Conservation (phyloP, 352 stramenopile species). For the Thalassiosira pacifica region DNA sequence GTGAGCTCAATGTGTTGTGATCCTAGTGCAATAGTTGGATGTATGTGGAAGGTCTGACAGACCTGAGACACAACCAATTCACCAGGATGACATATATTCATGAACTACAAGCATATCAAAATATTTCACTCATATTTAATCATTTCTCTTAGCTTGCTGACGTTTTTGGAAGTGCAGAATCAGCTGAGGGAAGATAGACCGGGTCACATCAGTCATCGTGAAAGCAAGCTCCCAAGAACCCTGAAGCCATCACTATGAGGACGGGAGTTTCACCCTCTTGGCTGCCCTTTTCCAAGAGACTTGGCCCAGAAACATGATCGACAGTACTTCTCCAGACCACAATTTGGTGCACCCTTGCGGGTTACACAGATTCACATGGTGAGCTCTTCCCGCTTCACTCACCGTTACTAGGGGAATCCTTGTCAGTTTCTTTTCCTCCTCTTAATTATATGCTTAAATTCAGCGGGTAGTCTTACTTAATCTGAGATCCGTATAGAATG, state of each 20-base stretch:
- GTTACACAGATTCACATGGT: constrained; percentile 84
- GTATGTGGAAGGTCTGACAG: constrained; percentile 6
- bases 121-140: constrained; percentile 13
- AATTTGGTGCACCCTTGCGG: constrained; percentile 68
- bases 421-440: constrained; percentile 90
- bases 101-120: constrained; percentile 12
- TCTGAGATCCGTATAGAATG: constrained; percentile 67
- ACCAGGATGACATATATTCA: constrained; percentile 11
- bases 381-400: constrained; percentile 89
- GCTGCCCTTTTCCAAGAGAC: constrained; percentile 85
- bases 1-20: constrained; percentile 9
- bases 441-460: constrained; percentile 88
- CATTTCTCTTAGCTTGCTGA: constrained; percentile 1
- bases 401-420: constrained; percentile 90
- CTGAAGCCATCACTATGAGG: constrained; percentile 28
- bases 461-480: constrained; percentile 86
- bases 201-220: too few relatives aligned
- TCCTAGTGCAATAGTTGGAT: constrained; percentile 4
- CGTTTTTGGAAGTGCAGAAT: too few relatives aligned
- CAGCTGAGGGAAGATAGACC: too few relatives aligned
- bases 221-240: too few relatives aligned
- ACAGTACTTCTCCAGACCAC: constrained; percentile 81
- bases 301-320: constrained; percentile 52
- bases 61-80: constrained; percentile 8
- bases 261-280: constrained; percentile 89